Evolutionary conservation across 345 rosid genomes (phyloP).

Genomic region (Populus tremula): DNA sequence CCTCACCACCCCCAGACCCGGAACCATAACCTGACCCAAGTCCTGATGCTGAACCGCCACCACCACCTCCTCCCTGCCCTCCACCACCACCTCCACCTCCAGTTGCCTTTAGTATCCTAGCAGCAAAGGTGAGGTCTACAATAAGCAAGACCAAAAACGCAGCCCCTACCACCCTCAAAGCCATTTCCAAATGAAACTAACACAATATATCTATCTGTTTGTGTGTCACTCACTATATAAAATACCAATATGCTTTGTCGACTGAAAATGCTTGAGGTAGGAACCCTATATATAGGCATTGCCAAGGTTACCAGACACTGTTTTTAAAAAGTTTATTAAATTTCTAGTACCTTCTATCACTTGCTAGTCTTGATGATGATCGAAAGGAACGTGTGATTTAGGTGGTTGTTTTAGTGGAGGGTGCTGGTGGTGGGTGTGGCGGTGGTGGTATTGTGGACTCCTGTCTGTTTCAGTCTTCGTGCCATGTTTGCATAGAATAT

Average conservation of each 20-base stretch:
- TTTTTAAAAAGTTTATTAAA: background rate
- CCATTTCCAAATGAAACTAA: conserved; percentile 22
- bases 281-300: conserved; percentile 13
- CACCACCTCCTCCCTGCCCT: conserved; percentile 43
- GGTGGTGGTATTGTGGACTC: background rate
- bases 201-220: background rate
- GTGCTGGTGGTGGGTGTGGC: background rate
- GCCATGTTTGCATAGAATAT: background rate
- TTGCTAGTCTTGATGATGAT: background rate
- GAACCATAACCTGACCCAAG: conserved; percentile 32
- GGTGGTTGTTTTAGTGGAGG: conserved; percentile 6
- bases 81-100: conserved; percentile 40
- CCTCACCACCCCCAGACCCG: conserved; percentile 31
- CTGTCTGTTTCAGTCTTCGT: background rate
- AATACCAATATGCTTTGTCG: background rate
- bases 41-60: conserved; percentile 14
- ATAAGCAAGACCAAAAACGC: conserved; percentile 43
- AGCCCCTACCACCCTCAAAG: conserved; percentile 30
- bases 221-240: background rate
- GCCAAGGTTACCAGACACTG: background rate
- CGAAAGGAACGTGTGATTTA: background rate
- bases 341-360: conserved; percentile 12
- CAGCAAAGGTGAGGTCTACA: conserved; percentile 43
- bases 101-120: conserved; percentile 26
- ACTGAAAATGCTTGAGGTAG: background rate